Percentiles rank a stretch among this genome's conserved stretches.
Conservation (phyloP, 106 monocot genomes). For the Xerophyta viscosa region DNA sequence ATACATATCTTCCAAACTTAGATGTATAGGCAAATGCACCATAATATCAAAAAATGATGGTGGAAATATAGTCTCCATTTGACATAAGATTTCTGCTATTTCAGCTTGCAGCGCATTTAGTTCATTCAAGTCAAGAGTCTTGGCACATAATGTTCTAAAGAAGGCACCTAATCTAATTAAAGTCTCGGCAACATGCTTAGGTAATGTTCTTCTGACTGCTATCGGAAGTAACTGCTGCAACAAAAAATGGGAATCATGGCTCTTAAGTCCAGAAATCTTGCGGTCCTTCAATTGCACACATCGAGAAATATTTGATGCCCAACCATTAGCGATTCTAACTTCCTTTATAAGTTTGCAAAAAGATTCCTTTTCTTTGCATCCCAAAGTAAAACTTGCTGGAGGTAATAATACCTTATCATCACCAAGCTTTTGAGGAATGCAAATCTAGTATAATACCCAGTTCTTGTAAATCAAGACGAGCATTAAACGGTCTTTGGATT, state of each 20-base stretch:
- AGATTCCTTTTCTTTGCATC: background rate
- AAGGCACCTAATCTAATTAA: background rate
- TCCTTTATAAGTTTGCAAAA: background rate
- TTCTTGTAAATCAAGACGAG: no score
- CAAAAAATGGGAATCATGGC: constrained; percentile 3
- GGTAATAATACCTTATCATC: no score
- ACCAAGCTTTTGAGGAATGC: no score
- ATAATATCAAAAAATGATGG: constrained; percentile 7
- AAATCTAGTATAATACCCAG: no score
- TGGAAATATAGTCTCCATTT: constrained; percentile 4
- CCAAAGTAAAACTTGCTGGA: no score
- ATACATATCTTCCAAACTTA: background rate
- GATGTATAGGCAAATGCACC: constrained; percentile 2
- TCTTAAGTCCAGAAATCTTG: background rate
- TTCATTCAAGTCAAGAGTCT: background rate
- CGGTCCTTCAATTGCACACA: background rate
- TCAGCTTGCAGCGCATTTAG: background rate
- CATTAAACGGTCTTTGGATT: no score
- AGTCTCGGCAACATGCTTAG: background rate
- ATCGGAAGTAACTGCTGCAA: background rate
- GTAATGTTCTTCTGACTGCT: background rate
- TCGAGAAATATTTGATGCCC: constrained; percentile 2
- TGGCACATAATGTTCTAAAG: constrained; percentile 1
- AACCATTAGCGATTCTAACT: background rate
- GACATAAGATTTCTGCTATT: constrained; percentile 1